Evolutionary conservation across 352 stramenopile species (phyloP).

Genomic region (Pythium pyrilobum): DNA sequence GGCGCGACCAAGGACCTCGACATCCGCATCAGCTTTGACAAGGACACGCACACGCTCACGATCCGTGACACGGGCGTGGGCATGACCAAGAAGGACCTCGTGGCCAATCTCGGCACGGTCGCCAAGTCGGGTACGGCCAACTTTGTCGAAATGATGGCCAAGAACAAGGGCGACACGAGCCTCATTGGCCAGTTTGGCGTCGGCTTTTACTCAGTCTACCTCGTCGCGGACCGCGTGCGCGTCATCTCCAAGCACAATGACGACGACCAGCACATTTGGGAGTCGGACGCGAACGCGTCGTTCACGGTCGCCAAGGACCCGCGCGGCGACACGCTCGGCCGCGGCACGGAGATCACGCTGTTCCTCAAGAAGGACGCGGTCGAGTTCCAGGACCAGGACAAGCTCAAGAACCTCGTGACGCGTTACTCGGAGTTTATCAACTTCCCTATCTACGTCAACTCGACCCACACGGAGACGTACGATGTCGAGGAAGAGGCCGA

Average conservation of each 20-base stretch:
- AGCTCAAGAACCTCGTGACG: conserved; percentile 93
- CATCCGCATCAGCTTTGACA: conserved; percentile 97
- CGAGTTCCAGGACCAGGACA: conserved; percentile 94
- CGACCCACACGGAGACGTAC: conserved; percentile 88
- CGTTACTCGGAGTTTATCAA: conserved; percentile 99
- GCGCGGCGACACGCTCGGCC: conserved; percentile 92
- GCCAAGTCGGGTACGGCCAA: conserved; percentile 98
- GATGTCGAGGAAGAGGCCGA: conserved; percentile 86
- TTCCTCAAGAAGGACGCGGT: conserved; percentile 98
- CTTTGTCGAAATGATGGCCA: conserved; percentile 96
- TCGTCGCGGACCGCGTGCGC: conserved; percentile 94
- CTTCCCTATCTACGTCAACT: conserved; percentile 98
- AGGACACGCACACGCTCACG: conserved; percentile 95
- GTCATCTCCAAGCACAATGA: conserved; percentile 97
- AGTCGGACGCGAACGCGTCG: conserved; percentile 94
- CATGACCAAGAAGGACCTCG: conserved; percentile 99
- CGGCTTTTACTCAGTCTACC: conserved; percentile 99
- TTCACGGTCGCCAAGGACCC: conserved; percentile 97
- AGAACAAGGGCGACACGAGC: conserved; percentile 78
- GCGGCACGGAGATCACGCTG: conserved; percentile 98
- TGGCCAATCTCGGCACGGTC: conserved; percentile 96
- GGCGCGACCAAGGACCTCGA: conserved; percentile 87
- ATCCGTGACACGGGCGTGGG: conserved; percentile 97
- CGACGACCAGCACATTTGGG: conserved; percentile 98
- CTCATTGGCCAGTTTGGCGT: conserved; percentile 99